phyloP scores from a whole-genome alignment of 495 filamentous ascomycete genomes.

The Penicillium bialowiezense region DNA sequence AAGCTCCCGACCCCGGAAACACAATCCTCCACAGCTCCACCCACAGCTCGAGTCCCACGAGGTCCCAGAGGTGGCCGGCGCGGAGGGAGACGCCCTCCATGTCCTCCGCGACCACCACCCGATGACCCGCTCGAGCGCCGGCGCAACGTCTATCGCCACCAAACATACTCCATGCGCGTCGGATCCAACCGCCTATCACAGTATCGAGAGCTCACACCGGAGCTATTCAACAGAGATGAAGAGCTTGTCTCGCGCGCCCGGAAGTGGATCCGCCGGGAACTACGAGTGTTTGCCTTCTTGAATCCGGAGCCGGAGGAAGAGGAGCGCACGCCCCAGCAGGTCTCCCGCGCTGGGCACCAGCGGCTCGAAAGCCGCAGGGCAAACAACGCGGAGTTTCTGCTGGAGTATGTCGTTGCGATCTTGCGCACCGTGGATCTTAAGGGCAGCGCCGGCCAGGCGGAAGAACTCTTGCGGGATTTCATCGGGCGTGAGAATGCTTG shows the following conservation, averaged over 20 bases:
- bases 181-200: constrained; percentile 79
- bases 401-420: constrained; percentile 86
- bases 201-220: constrained; percentile 72
- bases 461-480: constrained; percentile 85
- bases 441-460: constrained; percentile 77
- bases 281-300: constrained; percentile 83
- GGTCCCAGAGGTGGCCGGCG: constrained; percentile 16
- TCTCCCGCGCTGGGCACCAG: constrained; percentile 33
- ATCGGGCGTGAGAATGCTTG: constrained; percentile 73
- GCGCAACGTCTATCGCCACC: constrained; percentile 70
- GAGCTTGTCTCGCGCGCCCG: constrained; percentile 78
- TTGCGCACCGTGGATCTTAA: constrained; percentile 90
- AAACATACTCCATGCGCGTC: constrained; percentile 79
- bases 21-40: constrained; percentile 3
- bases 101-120: constrained; percentile 25
- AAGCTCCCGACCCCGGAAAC: constrained; percentile 32
- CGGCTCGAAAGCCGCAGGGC: constrained; percentile 48
- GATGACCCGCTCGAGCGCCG: constrained; percentile 65
- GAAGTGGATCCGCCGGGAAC: constrained; percentile 82
- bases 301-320: constrained; percentile 34
- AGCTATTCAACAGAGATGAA: constrained; percentile 59
- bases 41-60: constrained; percentile 2
- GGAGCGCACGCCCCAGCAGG: constrained; percentile 9
- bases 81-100: constrained; percentile 23
- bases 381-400: constrained; percentile 83